These are phyloP conservation scores for Polytrichum formosum DNA, from an alignment of 225 moss, liverwort and hornwort genomes.

Conservation along the genomic window DNA sequence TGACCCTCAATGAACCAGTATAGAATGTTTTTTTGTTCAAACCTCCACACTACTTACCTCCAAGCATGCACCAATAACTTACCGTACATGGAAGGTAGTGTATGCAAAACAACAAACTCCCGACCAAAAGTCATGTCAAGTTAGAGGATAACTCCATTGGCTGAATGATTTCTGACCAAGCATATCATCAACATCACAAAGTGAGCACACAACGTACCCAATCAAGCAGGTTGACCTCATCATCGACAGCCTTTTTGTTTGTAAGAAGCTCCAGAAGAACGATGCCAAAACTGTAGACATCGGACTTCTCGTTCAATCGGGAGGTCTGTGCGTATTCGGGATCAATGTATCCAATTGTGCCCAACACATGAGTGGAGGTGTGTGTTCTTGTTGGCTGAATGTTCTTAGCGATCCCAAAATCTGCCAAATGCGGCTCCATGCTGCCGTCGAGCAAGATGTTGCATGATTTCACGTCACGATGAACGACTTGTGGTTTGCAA, in stretches of 20 bases:
- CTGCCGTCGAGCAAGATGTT: slow-evolving; percentile 82
- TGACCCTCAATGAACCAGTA: too few relatives aligned
- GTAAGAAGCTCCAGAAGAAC: slow-evolving; percentile 90
- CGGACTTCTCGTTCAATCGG: slow-evolving; percentile 83
- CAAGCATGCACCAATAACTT: too few relatives aligned
- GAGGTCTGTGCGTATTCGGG: slow-evolving; percentile 97
- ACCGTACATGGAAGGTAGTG: too few relatives aligned
- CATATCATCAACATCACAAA: too few relatives aligned
- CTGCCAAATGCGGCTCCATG: slow-evolving; percentile 78
- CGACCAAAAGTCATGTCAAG: too few relatives aligned
- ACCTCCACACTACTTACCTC: too few relatives aligned
- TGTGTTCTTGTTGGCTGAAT: slow-evolving; percentile 71
- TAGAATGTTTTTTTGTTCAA: too few relatives aligned
- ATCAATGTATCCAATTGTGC: slow-evolving; percentile 94
- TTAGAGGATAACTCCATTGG: too few relatives aligned
- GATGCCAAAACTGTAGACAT: slow-evolving; percentile 94
- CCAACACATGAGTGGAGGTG: slow-evolving; percentile 86
- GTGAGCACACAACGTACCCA: slow-evolving; percentile 38
- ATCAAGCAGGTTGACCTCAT: slow-evolving; percentile 80
- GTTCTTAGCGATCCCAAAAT: slow-evolving; percentile 93
- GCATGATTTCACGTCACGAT: slow-evolving; percentile 85
- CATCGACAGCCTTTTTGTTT: slow-evolving; percentile 82
- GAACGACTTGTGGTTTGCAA: slow-evolving; percentile 86
- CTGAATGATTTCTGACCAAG: too few relatives aligned
- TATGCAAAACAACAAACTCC: too few relatives aligned